Conservation (phyloP, 139 green algal genomes). For the Haematococcus sp. region DNA sequence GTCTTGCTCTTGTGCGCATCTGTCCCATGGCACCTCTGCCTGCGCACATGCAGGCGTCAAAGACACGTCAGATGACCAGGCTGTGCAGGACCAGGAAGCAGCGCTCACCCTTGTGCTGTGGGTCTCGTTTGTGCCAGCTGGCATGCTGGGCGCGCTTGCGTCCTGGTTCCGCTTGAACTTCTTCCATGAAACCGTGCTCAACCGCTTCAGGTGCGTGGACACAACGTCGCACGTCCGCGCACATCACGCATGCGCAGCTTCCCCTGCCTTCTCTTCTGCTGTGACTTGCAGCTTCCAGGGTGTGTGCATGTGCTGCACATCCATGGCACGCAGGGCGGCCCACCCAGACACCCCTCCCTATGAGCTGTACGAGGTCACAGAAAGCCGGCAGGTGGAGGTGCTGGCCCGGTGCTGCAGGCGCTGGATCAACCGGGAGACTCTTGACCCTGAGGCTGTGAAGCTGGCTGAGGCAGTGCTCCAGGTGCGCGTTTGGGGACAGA, state of each 20-base stretch:
- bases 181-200: neutral
- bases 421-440: conserved; percentile 10
- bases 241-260: too few species aligned
- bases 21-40: too few species aligned
- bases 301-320: too few species aligned
- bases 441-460: conserved; percentile 9
- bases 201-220: conserved; percentile 15
- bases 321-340: too few species aligned
- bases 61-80: too few species aligned
- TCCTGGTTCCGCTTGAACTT: conserved; percentile 13
- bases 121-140: neutral
- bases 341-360: conserved; percentile 18
- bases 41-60: too few species aligned
- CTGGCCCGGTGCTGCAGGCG: conserved; percentile 27
- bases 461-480: conserved; percentile 37
- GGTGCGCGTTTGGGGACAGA: too few species aligned
- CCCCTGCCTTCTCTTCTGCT: too few species aligned
- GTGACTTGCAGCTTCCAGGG: too few species aligned
- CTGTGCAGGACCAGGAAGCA: too few species aligned
- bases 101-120: conserved; percentile 1
- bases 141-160: neutral
- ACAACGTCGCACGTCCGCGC: too few species aligned
- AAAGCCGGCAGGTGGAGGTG: conserved; percentile 46
- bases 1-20: too few species aligned
- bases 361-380: conserved; percentile 35